phyloP scores from a whole-genome alignment of 1,284 basidiomycete genomes.

The Heterobasidion irregulare region DNA sequence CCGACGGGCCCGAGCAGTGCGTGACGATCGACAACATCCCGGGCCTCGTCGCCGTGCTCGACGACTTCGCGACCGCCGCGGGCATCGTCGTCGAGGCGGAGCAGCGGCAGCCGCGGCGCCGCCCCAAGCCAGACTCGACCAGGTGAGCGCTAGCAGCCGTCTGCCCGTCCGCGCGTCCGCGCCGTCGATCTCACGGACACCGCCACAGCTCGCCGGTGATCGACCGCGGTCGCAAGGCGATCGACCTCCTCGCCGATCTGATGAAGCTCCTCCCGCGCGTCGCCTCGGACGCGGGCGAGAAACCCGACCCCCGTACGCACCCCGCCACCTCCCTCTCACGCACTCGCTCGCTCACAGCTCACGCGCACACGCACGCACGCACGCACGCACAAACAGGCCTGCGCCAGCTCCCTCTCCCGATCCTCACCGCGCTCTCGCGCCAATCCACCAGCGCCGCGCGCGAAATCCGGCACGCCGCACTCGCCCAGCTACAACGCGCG shows the following conservation, averaged over 20 bases:
- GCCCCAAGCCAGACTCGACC: slow-evolving; percentile 39
- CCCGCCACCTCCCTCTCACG: neutral
- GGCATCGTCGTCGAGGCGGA: slow-evolving; percentile 52
- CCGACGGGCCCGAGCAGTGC: slow-evolving; percentile 47
- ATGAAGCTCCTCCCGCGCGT: slow-evolving; percentile 56
- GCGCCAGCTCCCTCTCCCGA: slow-evolving; percentile 74
- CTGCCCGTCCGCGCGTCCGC: no score
- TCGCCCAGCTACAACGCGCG: slow-evolving; percentile 82
- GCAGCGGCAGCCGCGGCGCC: slow-evolving; percentile 41
- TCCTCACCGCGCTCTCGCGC: slow-evolving; percentile 71
- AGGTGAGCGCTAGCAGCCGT: slow-evolving; percentile 31
- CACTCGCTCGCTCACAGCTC: slow-evolving; percentile 9
- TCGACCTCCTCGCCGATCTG: slow-evolving; percentile 74
- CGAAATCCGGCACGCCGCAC: slow-evolving; percentile 80
- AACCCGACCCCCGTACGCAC: slow-evolving; percentile 5
- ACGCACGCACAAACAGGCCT: slow-evolving; percentile 47
- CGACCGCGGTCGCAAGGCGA: slow-evolving; percentile 74
- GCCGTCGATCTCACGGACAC: no score
- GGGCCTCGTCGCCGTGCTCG: slow-evolving; percentile 75
- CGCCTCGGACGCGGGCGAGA: slow-evolving; percentile 39
- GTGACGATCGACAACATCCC: slow-evolving; percentile 76
- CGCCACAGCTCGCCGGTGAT: slow-evolving; percentile 59
- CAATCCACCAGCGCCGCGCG: slow-evolving; percentile 84
- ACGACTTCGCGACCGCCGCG: slow-evolving; percentile 80
- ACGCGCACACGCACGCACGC: neutral